phyloP scores from a whole-genome alignment of 176 grass and related monocot genomes.

The Oryza punctata region DNA sequence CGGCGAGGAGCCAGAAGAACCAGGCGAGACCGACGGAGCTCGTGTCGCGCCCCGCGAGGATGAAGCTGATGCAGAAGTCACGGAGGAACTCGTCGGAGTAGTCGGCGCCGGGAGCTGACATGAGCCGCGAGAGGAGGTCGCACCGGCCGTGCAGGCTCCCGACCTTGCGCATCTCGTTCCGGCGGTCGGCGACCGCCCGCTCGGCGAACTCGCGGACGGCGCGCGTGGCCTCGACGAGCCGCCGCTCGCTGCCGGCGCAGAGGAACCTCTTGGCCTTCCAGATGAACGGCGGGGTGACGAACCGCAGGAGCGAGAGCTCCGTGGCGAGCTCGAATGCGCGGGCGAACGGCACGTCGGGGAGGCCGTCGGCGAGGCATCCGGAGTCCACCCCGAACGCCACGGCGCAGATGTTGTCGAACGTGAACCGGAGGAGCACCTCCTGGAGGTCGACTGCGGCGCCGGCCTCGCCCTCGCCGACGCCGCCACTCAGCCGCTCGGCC shows the following conservation, averaged over 20 bases:
- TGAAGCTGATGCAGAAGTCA: slow-evolving; percentile 97
- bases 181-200: slow-evolving; percentile 59
- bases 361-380: slow-evolving; percentile 67
- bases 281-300: slow-evolving; percentile 75
- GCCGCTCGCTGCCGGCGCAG: slow-evolving; percentile 57
- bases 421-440: slow-evolving; percentile 82
- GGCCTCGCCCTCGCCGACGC: background rate
- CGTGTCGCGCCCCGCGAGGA: slow-evolving; percentile 91
- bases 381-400: slow-evolving; percentile 71
- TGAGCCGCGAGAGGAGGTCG: slow-evolving; percentile 73
- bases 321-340: slow-evolving; percentile 78
- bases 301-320: slow-evolving; percentile 62
- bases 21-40: slow-evolving; percentile 84
- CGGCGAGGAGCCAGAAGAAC: slow-evolving; percentile 91
- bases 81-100: slow-evolving; percentile 80
- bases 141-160: slow-evolving; percentile 37
- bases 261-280: slow-evolving; percentile 77
- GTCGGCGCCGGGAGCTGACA: slow-evolving; percentile 15
- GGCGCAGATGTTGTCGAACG: slow-evolving; percentile 89
- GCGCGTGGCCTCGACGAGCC: slow-evolving; percentile 45
- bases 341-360: slow-evolving; percentile 86
- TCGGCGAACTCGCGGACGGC: slow-evolving; percentile 65
- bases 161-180: slow-evolving; percentile 50
- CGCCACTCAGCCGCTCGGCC: slow-evolving; percentile 17
- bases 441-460: slow-evolving; percentile 60